phyloP scores from a whole-genome alignment of 371 early-diverging fungal species.

The Entomophthora muscae region DNA sequence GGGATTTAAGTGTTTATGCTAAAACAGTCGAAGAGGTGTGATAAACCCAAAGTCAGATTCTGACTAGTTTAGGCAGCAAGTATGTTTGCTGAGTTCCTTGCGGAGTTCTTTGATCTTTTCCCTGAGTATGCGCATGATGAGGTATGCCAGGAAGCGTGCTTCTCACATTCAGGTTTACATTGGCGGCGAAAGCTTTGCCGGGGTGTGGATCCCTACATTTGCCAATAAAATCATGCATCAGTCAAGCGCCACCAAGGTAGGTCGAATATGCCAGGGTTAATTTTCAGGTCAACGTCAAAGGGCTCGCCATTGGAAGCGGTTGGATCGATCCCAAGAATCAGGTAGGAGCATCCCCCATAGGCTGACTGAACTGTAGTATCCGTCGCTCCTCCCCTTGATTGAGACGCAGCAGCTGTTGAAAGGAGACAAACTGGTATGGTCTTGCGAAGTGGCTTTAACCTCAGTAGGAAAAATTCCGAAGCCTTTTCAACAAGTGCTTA shows the following conservation, averaged over 20 bases:
- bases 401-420: no score
- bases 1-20: conserved; percentile 6
- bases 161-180: conserved; percentile 35
- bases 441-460: no score
- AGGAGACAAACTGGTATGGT: no score
- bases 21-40: conserved; percentile 4
- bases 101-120: conserved; percentile 36
- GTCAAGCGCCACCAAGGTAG: no score
- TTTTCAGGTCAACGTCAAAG: conserved; percentile 32
- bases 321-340: conserved; percentile 70
- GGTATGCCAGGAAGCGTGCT: conserved; percentile 13
- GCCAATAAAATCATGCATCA: conserved; percentile 34
- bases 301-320: conserved; percentile 67
- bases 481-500: no score
- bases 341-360: no score
- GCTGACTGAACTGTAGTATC: no score
- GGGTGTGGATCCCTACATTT: conserved; percentile 70
- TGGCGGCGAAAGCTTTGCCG: conserved; percentile 76
- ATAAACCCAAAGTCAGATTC: no score
- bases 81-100: conserved; percentile 38
- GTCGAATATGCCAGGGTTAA: no score
- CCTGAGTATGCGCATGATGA: conserved; percentile 30
- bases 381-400: no score
- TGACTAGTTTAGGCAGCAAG: conserved; percentile 23
- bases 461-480: no score